phyloP scores from a whole-genome alignment of 352 stramenopile species.

The Phytophthora sojae region DNA sequence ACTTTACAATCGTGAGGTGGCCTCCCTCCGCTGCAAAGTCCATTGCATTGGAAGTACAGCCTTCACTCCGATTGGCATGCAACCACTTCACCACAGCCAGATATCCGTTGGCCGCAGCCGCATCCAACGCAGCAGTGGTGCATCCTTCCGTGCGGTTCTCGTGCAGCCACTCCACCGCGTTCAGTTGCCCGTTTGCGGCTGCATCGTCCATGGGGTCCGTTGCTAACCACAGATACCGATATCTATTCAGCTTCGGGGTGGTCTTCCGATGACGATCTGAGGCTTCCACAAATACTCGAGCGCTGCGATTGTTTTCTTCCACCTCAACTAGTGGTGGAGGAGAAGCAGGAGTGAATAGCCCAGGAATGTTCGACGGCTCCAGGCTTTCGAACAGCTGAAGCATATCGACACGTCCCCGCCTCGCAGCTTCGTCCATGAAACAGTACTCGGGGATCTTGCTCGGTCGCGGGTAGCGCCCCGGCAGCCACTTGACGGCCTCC shows the following conservation, averaged over 20 bases:
- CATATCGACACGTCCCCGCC: constrained; percentile 5
- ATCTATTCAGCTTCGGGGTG: background rate
- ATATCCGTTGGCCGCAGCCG: constrained; percentile 6
- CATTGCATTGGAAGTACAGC: background rate
- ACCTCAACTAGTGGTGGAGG: background rate
- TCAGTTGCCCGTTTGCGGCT: constrained; percentile 7
- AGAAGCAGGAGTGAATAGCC: background rate
- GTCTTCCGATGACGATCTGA: constrained; percentile 4
- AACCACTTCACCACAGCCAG: constrained; percentile 6
- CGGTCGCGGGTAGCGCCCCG: constrained; percentile 3
- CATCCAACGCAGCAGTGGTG: constrained; percentile 2
- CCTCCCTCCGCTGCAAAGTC: constrained; percentile 5
- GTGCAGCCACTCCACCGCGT: constrained; percentile 10
- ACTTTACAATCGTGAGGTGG: constrained; percentile 5
- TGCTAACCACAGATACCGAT: background rate
- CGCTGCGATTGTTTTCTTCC: background rate
- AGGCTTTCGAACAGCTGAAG: constrained; percentile 6
- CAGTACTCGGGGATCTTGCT: constrained; percentile 6
- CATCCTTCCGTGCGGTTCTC: constrained; percentile 2
- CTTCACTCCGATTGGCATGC: background rate
- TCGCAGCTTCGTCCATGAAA: constrained; percentile 15
- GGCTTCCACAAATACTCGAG: background rate
- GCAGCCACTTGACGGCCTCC: constrained; percentile 5
- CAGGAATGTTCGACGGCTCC: too few species aligned
- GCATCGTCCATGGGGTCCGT: constrained; percentile 14